phyloP scores from a whole-genome alignment of 2,329 filamentous ascomycete genomes.

The Coniosporium tulheliwenetii region DNA sequence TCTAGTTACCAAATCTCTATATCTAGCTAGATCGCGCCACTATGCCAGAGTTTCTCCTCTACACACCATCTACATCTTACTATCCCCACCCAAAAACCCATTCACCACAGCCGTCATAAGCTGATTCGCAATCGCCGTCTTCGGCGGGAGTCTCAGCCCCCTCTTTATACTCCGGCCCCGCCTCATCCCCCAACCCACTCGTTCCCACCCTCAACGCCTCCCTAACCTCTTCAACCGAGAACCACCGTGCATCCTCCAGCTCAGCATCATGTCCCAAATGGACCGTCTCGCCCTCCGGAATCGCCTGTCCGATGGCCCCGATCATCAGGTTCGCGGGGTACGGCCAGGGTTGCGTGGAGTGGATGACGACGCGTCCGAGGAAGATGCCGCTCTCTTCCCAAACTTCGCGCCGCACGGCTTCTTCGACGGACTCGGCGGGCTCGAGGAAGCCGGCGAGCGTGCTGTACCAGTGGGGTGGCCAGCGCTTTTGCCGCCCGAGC shows the following conservation, averaged over 20 bases:
- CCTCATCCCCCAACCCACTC: slow-evolving; percentile 48
- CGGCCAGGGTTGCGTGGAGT: slow-evolving; percentile 37
- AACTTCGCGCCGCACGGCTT: slow-evolving; percentile 34
- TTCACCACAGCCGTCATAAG: slow-evolving; percentile 65
- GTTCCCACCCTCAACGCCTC: slow-evolving; percentile 55
- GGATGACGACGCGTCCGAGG: slow-evolving; percentile 33
- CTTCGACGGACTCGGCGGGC: slow-evolving; percentile 34
- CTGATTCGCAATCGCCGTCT: slow-evolving; percentile 85
- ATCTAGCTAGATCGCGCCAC: too few species aligned
- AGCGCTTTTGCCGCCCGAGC: slow-evolving; percentile 72
- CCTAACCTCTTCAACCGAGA: slow-evolving; percentile 62
- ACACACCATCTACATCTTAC: slow-evolving; percentile 22
- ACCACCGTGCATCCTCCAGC: slow-evolving; percentile 82
- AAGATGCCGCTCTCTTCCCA: slow-evolving; percentile 34
- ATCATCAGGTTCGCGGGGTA: slow-evolving; percentile 39
- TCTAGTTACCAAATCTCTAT: too few species aligned
- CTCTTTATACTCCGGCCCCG: slow-evolving; percentile 54
- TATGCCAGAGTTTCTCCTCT: background rate
- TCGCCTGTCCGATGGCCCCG: slow-evolving; percentile 67
- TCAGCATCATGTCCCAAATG: slow-evolving; percentile 79
- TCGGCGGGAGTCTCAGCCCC: slow-evolving; percentile 67
- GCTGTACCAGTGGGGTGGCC: slow-evolving; percentile 73
- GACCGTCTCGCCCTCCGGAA: slow-evolving; percentile 66
- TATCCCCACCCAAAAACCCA: slow-evolving; percentile 47
- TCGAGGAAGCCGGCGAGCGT: slow-evolving; percentile 51